Evolutionary conservation across 108 stramenopile genomes (phyloP).

Genomic region (Stephanodiscus triporus): DNA sequence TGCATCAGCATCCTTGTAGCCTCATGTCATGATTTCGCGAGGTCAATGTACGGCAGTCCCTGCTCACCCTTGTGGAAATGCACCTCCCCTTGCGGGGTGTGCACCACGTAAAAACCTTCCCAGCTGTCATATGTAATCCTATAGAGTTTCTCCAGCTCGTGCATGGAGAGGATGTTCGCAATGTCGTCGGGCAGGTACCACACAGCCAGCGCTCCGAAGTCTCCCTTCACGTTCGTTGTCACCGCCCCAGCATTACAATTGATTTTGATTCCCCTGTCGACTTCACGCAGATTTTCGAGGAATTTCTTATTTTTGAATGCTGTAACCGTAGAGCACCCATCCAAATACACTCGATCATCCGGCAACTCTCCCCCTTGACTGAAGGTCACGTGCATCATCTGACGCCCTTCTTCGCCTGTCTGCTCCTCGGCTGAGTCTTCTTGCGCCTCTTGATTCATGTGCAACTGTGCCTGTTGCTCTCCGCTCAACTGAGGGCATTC

Average conservation of each 20-base stretch:
- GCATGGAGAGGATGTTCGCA: constrained; percentile 31
- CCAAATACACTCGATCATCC: constrained; percentile 15
- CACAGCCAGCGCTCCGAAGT: constrained; percentile 7
- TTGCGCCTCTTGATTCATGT: not conserved
- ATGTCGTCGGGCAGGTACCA: constrained; percentile 23
- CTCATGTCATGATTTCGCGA: not conserved
- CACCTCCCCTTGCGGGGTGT: constrained; percentile 15
- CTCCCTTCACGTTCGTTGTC: not conserved
- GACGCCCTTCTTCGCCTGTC: not conserved
- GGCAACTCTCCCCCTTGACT: not conserved
- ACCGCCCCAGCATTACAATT: constrained; percentile 30
- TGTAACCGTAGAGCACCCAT: constrained; percentile 17
- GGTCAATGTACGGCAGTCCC: not conserved
- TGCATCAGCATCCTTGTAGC: constrained; percentile 9
- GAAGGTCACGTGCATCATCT: not conserved
- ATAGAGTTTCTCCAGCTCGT: constrained; percentile 6
- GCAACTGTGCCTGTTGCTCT: not conserved
- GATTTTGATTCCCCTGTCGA: not conserved
- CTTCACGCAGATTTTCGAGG: not conserved
- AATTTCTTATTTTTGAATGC: not conserved
- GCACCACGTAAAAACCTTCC: constrained; percentile 11
- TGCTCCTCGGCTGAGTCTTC: not conserved
- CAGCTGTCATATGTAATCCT: constrained; percentile 19
- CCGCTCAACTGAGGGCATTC: not conserved
- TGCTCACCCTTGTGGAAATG: constrained; percentile 9